Base-by-base conservation (phyloP, 768 basidiomycete genomes). In the Hirschioporus abietinus region DNA sequence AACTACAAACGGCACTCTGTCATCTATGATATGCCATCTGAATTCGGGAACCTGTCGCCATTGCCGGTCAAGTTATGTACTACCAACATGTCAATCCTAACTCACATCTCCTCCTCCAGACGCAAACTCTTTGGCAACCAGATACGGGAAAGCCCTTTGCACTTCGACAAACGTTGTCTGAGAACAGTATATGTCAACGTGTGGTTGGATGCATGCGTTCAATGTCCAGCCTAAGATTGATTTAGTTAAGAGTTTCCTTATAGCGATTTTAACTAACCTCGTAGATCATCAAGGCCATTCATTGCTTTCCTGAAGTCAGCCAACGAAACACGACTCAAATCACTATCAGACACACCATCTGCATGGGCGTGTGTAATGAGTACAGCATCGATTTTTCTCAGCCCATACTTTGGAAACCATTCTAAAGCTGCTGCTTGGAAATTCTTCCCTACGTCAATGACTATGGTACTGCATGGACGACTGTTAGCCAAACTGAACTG, bases 311-410 rank as follows among this genome's bases (percentile, higher is more conserved):
- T 52, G 60, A 9, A 52, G 64, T 68, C 58, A 71, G 67, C 60
- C 23, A 61, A 12, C 30, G 30, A 61, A 3, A 4, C 12, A 25
- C 12, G 9, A 5, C 17, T 23, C 23, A 8, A 60, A 25, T 35
- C 34, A 58, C 35, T 34, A 42, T 15, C 2, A 65, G 25, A 71
- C 78, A 64, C 63, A 84, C 85, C 91, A 76, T 93, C 92, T 42
- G 92, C 91, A 77, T 96, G 95, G 8, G 92, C 88, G 76, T 96
- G 94, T 0, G 93, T 95, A 58, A 96, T 86, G 18, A 97, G 78
- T 10, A 96, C 81, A 58, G 86, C 88, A 70, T 91, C 88, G 65
- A 91, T 88, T 68, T 81, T 78, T 70, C 93, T 81, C 58, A 96
- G 77, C 2, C 86, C 87, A 74, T 90, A 88, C 74, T 87, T 87